Evolutionary conservation across 2,329 filamentous ascomycete genomes (phyloP).

Genomic region (Aspergillus sp.): DNA sequence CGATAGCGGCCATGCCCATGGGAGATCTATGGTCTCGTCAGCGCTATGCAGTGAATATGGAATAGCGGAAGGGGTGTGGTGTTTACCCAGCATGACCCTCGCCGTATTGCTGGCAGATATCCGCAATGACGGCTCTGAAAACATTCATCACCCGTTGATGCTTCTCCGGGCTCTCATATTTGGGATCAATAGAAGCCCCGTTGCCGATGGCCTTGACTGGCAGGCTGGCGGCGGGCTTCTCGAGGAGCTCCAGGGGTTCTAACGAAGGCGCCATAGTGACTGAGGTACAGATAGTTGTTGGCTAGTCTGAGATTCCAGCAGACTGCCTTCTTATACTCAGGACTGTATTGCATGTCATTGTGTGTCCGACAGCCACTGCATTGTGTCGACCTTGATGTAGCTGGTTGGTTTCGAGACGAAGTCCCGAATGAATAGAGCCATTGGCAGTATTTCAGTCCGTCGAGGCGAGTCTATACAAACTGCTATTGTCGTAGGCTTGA

Average conservation of each 20-base stretch:
- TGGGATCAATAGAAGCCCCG: neutral
- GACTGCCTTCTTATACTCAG: neutral
- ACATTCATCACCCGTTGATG: constrained; percentile 54
- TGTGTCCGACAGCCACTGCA: neutral
- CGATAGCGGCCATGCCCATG: constrained; percentile 59
- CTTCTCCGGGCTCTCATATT: constrained; percentile 9
- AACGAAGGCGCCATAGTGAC: constrained; percentile 11
- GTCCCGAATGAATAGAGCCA: neutral
- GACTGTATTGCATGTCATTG: neutral
- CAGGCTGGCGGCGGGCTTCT: constrained; percentile 4
- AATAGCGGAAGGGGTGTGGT: neutral
- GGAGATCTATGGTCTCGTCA: constrained; percentile 40
- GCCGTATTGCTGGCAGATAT: constrained; percentile 65
- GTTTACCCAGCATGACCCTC: constrained; percentile 63
- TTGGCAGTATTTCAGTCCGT: neutral
- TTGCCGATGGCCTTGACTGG: constrained; percentile 9
- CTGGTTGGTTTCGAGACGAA: constrained; percentile 5
- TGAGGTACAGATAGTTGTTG: neutral
- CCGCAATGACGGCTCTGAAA: constrained; percentile 61
- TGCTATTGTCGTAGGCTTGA: neutral
- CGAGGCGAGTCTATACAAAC: neutral
- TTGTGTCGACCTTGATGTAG: neutral
- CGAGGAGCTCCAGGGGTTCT: constrained; percentile 13
- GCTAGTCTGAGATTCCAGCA: neutral
- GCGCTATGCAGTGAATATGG: neutral